phyloP scores from a whole-genome alignment of 2,329 filamentous ascomycete species.

The Diaporthe capsici region DNA sequence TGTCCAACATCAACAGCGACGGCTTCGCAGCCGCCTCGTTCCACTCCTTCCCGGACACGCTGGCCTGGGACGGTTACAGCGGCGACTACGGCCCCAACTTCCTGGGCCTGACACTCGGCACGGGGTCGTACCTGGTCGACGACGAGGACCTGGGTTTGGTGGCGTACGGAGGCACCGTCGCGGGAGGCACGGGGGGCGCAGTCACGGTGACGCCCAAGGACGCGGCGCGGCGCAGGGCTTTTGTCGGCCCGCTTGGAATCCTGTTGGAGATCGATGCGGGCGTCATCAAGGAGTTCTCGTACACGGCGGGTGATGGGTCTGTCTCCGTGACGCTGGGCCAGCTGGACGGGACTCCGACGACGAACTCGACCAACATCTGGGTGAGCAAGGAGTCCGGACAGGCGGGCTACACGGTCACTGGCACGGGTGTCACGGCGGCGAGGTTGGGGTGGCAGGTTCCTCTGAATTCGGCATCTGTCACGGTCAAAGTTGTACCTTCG shows the following conservation, averaged over 20 bases:
- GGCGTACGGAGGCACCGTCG: constrained; percentile 63
- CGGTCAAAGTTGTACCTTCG: constrained; percentile 37
- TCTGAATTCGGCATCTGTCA: constrained; percentile 45
- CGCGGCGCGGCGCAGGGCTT: constrained; percentile 62
- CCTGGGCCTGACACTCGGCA: constrained; percentile 64
- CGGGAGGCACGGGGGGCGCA: constrained; percentile 36
- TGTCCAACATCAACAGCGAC: constrained; percentile 68
- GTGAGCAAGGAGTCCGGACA: constrained; percentile 49
- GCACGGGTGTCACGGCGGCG: constrained; percentile 42
- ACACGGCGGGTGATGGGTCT: constrained; percentile 45
- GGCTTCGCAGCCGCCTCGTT: constrained; percentile 70
- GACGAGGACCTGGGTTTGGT: constrained; percentile 61
- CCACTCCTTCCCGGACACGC: constrained; percentile 68
- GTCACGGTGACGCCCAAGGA: constrained; percentile 59
- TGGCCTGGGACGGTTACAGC: constrained; percentile 69
- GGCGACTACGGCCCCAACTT: constrained; percentile 72
- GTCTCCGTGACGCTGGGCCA: constrained; percentile 52
- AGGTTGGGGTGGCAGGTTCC: constrained; percentile 50
- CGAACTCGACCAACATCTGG: constrained; percentile 53
- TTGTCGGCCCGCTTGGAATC: constrained; percentile 61
- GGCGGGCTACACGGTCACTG: constrained; percentile 47
- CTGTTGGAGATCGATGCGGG: constrained; percentile 59
- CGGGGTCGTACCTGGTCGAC: constrained; percentile 63
- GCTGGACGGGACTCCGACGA: constrained; percentile 46
- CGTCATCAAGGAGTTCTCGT: constrained; percentile 56